Evolutionary conservation across 2,329 filamentous ascomycete species (phyloP), one percentile per base, ranked within the genome.

Genomic region (Xylaria multiplex): DNA sequence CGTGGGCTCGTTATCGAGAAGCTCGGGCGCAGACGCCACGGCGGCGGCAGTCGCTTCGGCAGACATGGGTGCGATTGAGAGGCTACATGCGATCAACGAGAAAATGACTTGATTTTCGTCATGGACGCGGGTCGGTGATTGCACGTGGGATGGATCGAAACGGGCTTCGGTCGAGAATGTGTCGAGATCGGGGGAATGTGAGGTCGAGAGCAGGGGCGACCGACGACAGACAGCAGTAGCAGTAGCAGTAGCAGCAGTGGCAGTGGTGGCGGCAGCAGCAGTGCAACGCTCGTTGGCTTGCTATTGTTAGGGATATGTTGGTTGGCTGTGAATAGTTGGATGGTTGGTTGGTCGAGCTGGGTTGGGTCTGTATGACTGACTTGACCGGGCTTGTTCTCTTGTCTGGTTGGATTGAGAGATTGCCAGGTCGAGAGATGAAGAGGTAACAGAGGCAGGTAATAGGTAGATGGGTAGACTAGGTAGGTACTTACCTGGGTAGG

Each of bases 41-140:
- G 79, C 82, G 80, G 82, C 80, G 81, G 82, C 80, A 80, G 80
- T 82, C 81, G 82, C 82, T 82, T 85, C 81, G 79, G 80, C 83
- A 80, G 85, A 84, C 85, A 88, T 88, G 79, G 76, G 79, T 74
- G 70, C 75, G 73, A 50, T 52, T 19, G 65, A 57, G 63, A 74
- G 74, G 74, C 81, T 82, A 82, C 81, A 82, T 82, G 80, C 80
- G 81, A 79, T 70, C 75, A 71, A 72, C 60, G 46, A 57, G 24
- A 16, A 54, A 52, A 63, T 14, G 9, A 40, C 37, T 57, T 60
- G 22, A 24, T 13, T 24, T 55, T 64, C 66, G 53, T 69, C 66
- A 70, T 70, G 63, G 66, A 69, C 64, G 54, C 58, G 9, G 53
- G 59, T 30, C 52, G 55, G 55, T 49, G 55, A 54, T 61, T 27